Conservation (phyloP, 257 asterid species). For the Cordia subcordata region DNA sequence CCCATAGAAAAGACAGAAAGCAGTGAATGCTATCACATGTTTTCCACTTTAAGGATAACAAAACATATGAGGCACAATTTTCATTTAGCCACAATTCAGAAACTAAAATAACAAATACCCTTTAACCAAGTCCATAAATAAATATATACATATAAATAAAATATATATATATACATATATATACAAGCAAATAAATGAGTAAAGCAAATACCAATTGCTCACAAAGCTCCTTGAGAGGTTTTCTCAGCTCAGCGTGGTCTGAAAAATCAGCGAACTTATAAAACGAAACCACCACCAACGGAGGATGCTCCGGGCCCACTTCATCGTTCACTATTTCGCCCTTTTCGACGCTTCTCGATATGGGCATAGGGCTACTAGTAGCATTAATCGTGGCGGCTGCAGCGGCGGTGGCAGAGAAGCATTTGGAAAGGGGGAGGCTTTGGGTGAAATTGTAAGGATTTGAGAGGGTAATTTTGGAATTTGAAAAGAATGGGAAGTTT, state of each 20-base stretch:
- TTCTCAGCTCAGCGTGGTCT: constrained; percentile 67
- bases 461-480: constrained; percentile 36
- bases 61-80: too few species aligned
- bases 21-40: too few species aligned
- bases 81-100: too few species aligned
- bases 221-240: constrained; percentile 75
- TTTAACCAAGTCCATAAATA: too few species aligned
- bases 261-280: constrained; percentile 78
- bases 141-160: background rate
- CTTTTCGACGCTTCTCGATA: background rate
- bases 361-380: constrained; percentile 1
- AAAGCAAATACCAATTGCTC: constrained; percentile 51
- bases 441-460: constrained; percentile 17
- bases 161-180: background rate
- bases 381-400: constrained; percentile 12
- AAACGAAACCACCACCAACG: constrained; percentile 76
- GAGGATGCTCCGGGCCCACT: constrained; percentile 15
- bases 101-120: too few species aligned
- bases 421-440: constrained; percentile 15
- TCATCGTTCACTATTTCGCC: constrained; percentile 6
- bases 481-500: constrained; percentile 20
- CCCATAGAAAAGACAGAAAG: too few species aligned
- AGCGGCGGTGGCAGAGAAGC: constrained; percentile 25
- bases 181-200: background rate
- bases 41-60: too few species aligned